Conservation (phyloP, 2,329 filamentous ascomycete species). For the Xenoacremonium recifei region DNA sequence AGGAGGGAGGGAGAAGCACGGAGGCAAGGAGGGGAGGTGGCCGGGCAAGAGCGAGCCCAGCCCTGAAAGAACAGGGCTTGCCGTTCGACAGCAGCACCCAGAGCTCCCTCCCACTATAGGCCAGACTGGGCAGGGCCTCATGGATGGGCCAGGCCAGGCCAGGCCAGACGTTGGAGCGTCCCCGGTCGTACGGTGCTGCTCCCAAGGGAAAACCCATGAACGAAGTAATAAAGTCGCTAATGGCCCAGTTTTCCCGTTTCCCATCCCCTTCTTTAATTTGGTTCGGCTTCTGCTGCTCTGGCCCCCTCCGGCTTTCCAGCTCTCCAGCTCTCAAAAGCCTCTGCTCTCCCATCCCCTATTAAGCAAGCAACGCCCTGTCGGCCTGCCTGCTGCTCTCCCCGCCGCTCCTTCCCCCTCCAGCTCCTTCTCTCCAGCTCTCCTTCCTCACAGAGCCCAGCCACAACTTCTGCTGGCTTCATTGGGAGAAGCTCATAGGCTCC, state of each 20-base stretch:
- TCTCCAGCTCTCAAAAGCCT: background rate
- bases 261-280: background rate
- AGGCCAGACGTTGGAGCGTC: background rate
- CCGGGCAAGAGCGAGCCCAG: no score
- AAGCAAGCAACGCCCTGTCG: background rate
- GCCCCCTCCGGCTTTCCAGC: no score
- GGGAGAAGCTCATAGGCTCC: no score
- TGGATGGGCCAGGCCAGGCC: background rate
- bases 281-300: background rate
- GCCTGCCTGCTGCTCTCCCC: background rate
- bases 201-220: background rate
- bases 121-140: background rate
- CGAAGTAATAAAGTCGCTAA: constrained; percentile 1
- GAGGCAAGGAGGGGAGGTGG: no score
- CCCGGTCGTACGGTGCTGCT: background rate
- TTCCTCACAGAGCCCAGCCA: no score
- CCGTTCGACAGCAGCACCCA: background rate
- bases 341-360: background rate
- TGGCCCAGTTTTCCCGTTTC: constrained; percentile 2
- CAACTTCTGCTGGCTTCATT: background rate
- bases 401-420: background rate
- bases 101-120: background rate
- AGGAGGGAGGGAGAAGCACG: no score
- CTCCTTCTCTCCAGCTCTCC: background rate
- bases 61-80: no score